Percentiles rank a stretch among this genome's conserved stretches.
Evolutionary conservation across 768 basidiomycete species (phyloP).

Genomic region (Lepiota brunneoincarnata): DNA sequence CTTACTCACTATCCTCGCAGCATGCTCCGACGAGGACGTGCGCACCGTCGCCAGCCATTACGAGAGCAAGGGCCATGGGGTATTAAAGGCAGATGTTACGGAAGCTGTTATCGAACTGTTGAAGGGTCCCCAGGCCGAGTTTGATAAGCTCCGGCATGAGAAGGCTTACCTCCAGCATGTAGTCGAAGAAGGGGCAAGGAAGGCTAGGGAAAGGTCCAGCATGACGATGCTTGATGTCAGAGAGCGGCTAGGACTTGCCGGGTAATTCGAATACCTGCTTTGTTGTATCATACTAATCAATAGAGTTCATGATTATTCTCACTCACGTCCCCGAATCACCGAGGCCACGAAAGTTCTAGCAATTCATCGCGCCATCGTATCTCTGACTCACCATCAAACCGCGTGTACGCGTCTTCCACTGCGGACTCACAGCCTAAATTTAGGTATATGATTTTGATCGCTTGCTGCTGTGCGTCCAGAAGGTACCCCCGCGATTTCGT

Average conservation of each 20-base stretch:
- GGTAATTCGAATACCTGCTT: background rate
- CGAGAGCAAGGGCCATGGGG: slow-evolving; percentile 53
- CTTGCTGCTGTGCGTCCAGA: too few relatives aligned
- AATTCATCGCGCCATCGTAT: background rate
- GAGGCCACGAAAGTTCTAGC: background rate
- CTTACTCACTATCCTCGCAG: slow-evolving; percentile 74
- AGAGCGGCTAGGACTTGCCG: slow-evolving; percentile 53
- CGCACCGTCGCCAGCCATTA: slow-evolving; percentile 48
- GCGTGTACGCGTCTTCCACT: too few relatives aligned
- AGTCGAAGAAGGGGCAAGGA: slow-evolving; percentile 58
- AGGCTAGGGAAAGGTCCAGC: slow-evolving; percentile 59
- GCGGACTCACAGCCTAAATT: too few relatives aligned
- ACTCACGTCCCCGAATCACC: background rate
- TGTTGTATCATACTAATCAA: background rate
- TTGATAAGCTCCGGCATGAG: slow-evolving; percentile 60
- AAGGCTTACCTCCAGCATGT: slow-evolving; percentile 58
- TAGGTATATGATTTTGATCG: too few relatives aligned
- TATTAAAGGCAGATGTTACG: slow-evolving; percentile 71
- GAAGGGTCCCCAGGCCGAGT: slow-evolving; percentile 66
- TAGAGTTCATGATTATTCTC: background rate
- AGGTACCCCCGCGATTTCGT: too few relatives aligned
- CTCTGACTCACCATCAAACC: too few relatives aligned
- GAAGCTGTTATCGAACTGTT: slow-evolving; percentile 71
- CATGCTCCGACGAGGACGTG: slow-evolving; percentile 55
- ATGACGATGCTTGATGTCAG: slow-evolving; percentile 69